A percentile compares a stretch with the other conserved stretches of the same genome.
These are phyloP conservation scores for Fusarium tuaranense DNA, from an alignment of 2,329 filamentous ascomycete genomes.

Conservation along the genomic window DNA sequence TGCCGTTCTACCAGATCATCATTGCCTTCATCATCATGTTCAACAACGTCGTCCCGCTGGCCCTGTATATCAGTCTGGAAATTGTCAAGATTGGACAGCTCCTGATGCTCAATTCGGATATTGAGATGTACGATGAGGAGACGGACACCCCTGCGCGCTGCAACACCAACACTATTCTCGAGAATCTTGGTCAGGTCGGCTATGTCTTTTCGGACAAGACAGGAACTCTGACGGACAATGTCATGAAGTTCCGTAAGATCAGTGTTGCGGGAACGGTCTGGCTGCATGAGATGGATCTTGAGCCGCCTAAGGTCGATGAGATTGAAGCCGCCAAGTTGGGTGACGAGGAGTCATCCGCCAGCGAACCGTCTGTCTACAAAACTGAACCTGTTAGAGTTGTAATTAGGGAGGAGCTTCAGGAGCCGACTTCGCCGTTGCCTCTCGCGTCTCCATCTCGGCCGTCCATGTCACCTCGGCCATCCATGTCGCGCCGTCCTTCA, in stretches of 20 bases:
- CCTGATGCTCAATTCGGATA: conserved; percentile 81
- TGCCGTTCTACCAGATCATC: conserved; percentile 85
- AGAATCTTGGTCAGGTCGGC: conserved; percentile 90
- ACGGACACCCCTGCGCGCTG: conserved; percentile 89
- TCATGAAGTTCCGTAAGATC: conserved; percentile 95
- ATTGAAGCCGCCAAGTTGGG: conserved; percentile 31
- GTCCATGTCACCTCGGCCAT: conserved; percentile 42
- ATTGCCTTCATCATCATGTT: conserved; percentile 96
- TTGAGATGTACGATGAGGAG: conserved; percentile 90
- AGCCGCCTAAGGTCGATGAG: conserved; percentile 48
- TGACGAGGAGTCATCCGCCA: conserved; percentile 36
- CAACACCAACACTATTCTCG: conserved; percentile 94
- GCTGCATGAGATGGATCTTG: conserved; percentile 83
- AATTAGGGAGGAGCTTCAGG: conserved; percentile 46
- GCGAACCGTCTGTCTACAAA: conserved; percentile 46
- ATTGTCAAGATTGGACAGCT: conserved; percentile 85
- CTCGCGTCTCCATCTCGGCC: conserved; percentile 47
- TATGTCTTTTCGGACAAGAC: conserved; percentile 97
- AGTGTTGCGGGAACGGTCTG: conserved; percentile 91
- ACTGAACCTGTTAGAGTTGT: conserved; percentile 44
- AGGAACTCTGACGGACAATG: conserved; percentile 91
- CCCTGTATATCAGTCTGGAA: conserved; percentile 91
- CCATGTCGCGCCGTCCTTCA: conserved; percentile 41
- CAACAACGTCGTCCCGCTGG: conserved; percentile 93
- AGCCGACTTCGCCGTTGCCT: conserved; percentile 21